Evolutionary conservation across 345 rosid genomes (phyloP).

Genomic region (Linum trigynum): DNA sequence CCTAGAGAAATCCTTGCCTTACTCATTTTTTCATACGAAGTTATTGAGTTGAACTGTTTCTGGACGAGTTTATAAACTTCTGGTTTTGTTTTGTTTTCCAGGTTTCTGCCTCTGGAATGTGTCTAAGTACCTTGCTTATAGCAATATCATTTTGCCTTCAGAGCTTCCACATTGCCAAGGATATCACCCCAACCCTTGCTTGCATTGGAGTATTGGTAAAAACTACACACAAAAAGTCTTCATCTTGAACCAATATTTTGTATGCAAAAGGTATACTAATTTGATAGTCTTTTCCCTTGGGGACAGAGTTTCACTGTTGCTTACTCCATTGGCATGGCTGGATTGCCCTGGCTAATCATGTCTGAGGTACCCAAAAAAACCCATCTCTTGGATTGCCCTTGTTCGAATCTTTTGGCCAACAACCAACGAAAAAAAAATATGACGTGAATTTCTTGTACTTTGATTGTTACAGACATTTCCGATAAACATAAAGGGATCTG

Average conservation of each 20-base stretch:
- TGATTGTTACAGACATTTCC: constrained; percentile 39
- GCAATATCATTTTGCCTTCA: constrained; percentile 28
- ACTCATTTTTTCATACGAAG: too few species aligned
- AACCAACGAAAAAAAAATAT: not conserved
- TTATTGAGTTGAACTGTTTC: not conserved
- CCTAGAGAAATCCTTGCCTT: too few species aligned
- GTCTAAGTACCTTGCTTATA: constrained; percentile 15
- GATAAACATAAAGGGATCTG: constrained; percentile 39
- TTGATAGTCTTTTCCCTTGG: not conserved
- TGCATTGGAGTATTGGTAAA: constrained; percentile 28
- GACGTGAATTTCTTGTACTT: not conserved
- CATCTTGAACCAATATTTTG: not conserved
- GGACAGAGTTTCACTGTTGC: constrained; percentile 11
- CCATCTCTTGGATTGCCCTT: not conserved
- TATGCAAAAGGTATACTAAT: not conserved
- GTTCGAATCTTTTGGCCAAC: not conserved
- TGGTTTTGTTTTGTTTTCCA: not conserved
- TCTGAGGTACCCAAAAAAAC: constrained; percentile 18
- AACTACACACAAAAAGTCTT: not conserved
- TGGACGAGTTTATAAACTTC: too few species aligned
- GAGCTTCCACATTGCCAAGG: constrained; percentile 15
- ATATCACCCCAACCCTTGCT: constrained; percentile 18
- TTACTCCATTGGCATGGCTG: constrained; percentile 14
- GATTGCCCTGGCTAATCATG: constrained; percentile 22
- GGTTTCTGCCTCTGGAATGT: constrained; percentile 18